Evolutionary conservation across 805 yeast genomes (phyloP), one percentile per base, ranked within the genome.

Genomic region (Lipomyces oligophaga): DNA sequence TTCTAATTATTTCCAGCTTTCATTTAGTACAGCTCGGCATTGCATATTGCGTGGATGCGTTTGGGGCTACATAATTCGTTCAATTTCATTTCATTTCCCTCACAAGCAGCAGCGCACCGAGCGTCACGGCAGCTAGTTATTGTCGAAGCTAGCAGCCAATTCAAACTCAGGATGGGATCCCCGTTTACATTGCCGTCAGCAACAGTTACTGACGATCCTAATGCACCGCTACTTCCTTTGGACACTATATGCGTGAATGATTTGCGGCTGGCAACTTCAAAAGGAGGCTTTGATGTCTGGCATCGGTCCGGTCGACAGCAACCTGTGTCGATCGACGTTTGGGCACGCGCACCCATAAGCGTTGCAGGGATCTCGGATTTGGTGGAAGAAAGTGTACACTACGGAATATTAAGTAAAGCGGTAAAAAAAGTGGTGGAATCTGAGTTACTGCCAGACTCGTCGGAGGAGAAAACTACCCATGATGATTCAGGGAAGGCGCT

Each of bases 341-440:
- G 73, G 35, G 73, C 85, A 52, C 68, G 68, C 27, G 84, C 95
- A 0, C 79, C 80, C 58, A 83, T 89, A 59, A 70, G 75, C 20
- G 69, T 75, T 45, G 89, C 96, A n/a, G 79, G 90, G n/a, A 66
- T 67, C 10, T 77, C 81, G 0, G 97, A 90, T 66, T 90, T 89
- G 60, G 72, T 90, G 57, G 76, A 78, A 49, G 79, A 83, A 59
- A 83, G 96, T 4, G 75, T 90, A 54, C 90, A 90, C 65, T 90
- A 90, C 65, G 97, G 96, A 1, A 88, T 80, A 3, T 74, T 90
- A 3, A 78, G 90, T 3, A 71, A 86, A 41, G 77, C 78, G 33
- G 67, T 90, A n/a, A 63, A 76, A 32, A 69, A 72, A 4, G 75
- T 67, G 54, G 76, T 84, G 53, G 75, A 71, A 33, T 42, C 62